Evolutionary conservation across 208 protist genomes (phyloP).

Genomic region (Trypanosoma brucei): DNA sequence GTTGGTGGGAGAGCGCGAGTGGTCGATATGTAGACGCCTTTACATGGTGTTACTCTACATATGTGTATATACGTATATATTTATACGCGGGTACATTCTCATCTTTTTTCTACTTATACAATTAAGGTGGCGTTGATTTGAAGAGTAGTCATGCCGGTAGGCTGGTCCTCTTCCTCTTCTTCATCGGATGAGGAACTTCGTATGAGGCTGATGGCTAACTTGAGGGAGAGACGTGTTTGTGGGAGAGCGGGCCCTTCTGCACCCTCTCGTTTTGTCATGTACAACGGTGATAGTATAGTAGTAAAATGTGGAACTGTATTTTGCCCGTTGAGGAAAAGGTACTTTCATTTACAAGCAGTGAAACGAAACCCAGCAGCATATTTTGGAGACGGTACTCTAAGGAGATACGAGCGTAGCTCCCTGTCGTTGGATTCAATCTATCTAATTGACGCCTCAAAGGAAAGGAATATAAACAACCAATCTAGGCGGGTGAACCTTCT

Average conservation of each 20-base stretch:
- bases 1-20: too few species aligned
- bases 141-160: slow-evolving; percentile 24
- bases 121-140: not conserved
- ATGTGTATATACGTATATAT: too few species aligned
- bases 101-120: too few species aligned
- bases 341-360: slow-evolving; percentile 52
- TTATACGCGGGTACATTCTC: too few species aligned
- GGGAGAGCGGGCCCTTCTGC: slow-evolving; percentile 17
- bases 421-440: slow-evolving; percentile 31
- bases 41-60: too few species aligned
- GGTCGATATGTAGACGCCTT: too few species aligned
- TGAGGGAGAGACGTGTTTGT: slow-evolving; percentile 9
- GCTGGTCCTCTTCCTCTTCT: slow-evolving; percentile 63
- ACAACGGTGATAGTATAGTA: slow-evolving; percentile 29
- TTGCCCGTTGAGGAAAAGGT: slow-evolving; percentile 43
- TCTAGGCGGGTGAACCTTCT: slow-evolving; percentile 22
- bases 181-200: slow-evolving; percentile 59
- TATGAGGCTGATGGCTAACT: slow-evolving; percentile 37
- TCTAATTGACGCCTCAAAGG: slow-evolving; percentile 26
- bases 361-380: slow-evolving; percentile 35
- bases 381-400: slow-evolving; percentile 55
- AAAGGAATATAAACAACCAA: slow-evolving; percentile 1
- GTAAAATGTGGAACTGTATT: slow-evolving; percentile 49
- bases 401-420: slow-evolving; percentile 21
- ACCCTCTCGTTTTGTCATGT: slow-evolving; percentile 19